Conservation (phyloP, 768 basidiomycete species). For the Hortiboletus flavorubellus region DNA sequence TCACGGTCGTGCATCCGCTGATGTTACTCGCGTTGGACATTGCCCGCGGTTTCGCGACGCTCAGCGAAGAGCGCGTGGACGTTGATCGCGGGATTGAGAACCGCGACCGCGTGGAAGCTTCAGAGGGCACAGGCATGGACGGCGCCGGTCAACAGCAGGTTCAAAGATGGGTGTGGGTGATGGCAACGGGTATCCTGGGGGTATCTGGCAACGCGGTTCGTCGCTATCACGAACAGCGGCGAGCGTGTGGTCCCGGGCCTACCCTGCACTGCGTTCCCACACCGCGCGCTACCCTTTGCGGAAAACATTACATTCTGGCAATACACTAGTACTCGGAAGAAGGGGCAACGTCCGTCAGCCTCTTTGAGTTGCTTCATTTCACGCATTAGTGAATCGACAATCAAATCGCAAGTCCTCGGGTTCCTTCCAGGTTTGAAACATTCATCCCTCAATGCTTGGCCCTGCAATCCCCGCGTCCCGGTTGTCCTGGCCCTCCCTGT, state of each 20-base stretch:
- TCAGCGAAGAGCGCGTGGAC: slow-evolving; percentile 41
- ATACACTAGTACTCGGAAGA: neutral
- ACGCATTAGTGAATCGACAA: no score
- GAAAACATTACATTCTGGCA: neutral
- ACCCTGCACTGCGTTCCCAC: slow-evolving; percentile 21
- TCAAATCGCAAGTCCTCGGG: neutral
- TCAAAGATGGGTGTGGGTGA: neutral
- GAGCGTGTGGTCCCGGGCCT: neutral
- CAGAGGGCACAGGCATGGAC: slow-evolving; percentile 42
- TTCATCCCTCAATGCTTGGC: neutral
- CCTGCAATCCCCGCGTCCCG: neutral
- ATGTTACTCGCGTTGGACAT: slow-evolving; percentile 48
- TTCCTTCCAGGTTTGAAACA: neutral
- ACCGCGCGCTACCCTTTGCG: neutral
- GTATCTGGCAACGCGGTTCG: slow-evolving; percentile 12
- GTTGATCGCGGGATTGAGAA: slow-evolving; percentile 41
- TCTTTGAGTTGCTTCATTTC: neutral
- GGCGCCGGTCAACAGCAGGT: neutral
- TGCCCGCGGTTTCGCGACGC: slow-evolving; percentile 49
- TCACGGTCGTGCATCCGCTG: slow-evolving; percentile 52
- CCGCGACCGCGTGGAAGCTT: slow-evolving; percentile 47
- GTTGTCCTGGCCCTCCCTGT: neutral
- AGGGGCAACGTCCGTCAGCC: neutral
- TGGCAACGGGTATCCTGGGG: slow-evolving; percentile 18
- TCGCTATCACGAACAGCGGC: slow-evolving; percentile 19